Conservation (phyloP, 352 stramenopile genomes). For the Pseudoperonospora humuli region DNA sequence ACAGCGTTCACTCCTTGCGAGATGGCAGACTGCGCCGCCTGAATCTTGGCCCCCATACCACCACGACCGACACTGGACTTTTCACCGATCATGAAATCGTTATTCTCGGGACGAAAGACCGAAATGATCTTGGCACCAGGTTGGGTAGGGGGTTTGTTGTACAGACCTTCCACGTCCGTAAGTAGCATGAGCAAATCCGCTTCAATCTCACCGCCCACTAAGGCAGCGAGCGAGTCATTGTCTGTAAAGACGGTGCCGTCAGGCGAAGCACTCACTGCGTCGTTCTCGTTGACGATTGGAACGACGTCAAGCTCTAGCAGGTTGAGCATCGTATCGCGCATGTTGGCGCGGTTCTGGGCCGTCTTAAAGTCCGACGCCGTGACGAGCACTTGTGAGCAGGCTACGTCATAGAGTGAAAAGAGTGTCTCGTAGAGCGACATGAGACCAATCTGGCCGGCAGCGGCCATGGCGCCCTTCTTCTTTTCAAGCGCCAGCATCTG, state of each 20-base stretch:
- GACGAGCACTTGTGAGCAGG: slow-evolving; percentile 89
- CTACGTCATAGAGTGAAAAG: slow-evolving; percentile 92
- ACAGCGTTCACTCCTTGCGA: slow-evolving; percentile 85
- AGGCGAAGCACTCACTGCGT: slow-evolving; percentile 87
- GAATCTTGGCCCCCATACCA: slow-evolving; percentile 94
- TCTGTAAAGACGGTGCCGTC: slow-evolving; percentile 90
- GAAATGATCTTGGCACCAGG: slow-evolving; percentile 75
- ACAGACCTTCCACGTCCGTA: slow-evolving; percentile 96
- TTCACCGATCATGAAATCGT: slow-evolving; percentile 64
- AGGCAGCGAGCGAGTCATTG: slow-evolving; percentile 91
- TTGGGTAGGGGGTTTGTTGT: slow-evolving; percentile 80
- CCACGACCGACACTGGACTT: slow-evolving; percentile 84
- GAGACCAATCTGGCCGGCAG: slow-evolving; percentile 94
- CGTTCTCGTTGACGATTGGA: slow-evolving; percentile 99
- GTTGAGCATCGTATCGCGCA: slow-evolving; percentile 85
- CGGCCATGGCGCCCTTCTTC: slow-evolving; percentile 82
- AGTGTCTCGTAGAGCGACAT: slow-evolving; percentile 97
- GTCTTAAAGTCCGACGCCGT: slow-evolving; percentile 81
- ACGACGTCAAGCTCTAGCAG: slow-evolving; percentile 94
- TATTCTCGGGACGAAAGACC: slow-evolving; percentile 51
- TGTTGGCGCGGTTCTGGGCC: slow-evolving; percentile 73
- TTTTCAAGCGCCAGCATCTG: slow-evolving; percentile 86
- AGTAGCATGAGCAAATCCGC: slow-evolving; percentile 94
- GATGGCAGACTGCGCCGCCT: slow-evolving; percentile 85
- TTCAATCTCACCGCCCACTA: slow-evolving; percentile 86